Conservation (phyloP, 495 filamentous ascomycete species). For the Xylaria longipes region DNA sequence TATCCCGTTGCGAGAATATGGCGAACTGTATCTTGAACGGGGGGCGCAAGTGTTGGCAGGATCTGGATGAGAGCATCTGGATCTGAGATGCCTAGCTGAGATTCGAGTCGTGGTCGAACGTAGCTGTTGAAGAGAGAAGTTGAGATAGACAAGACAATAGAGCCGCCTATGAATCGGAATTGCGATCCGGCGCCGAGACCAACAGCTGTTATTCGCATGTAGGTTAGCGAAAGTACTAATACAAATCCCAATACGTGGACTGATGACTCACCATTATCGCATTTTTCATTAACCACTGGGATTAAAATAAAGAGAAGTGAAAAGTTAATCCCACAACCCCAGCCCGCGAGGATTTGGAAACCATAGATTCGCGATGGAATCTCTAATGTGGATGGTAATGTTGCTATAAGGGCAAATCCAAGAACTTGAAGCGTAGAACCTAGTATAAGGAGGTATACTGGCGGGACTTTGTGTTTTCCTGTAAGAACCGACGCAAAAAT, state of each 20-base stretch:
- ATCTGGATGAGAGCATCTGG: not conserved
- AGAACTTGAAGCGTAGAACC: slow-evolving; percentile 26
- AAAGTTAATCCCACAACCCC: slow-evolving; percentile 40
- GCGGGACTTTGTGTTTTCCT: slow-evolving; percentile 31
- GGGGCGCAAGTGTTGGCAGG: slow-evolving; percentile 3
- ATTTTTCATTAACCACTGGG: slow-evolving; percentile 8
- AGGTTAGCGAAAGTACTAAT: not conserved
- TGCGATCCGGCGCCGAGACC: slow-evolving; percentile 29
- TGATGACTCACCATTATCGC: slow-evolving; percentile 19
- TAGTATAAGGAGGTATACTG: slow-evolving; percentile 16
- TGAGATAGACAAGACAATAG: slow-evolving; percentile 26
- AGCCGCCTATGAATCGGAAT: slow-evolving; percentile 29
- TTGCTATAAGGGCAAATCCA: slow-evolving; percentile 25
- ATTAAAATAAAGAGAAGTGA: slow-evolving; percentile 27
- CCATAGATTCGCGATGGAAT: slow-evolving; percentile 40
- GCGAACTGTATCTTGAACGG: not conserved
- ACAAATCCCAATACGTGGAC: not conserved
- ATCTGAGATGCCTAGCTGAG: not conserved
- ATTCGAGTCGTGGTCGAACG: slow-evolving; percentile 11
- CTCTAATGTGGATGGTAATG: not conserved
- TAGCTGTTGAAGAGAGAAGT: slow-evolving; percentile 35
- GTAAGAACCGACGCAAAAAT: slow-evolving; percentile 37
- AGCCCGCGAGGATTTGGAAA: slow-evolving; percentile 40
- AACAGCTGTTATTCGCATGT: slow-evolving; percentile 18
- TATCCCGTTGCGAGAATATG: slow-evolving; percentile 25